These are phyloP conservation scores for Fabrea salina DNA, from an alignment of 169 alveolate species.

Conservation along the genomic window DNA sequence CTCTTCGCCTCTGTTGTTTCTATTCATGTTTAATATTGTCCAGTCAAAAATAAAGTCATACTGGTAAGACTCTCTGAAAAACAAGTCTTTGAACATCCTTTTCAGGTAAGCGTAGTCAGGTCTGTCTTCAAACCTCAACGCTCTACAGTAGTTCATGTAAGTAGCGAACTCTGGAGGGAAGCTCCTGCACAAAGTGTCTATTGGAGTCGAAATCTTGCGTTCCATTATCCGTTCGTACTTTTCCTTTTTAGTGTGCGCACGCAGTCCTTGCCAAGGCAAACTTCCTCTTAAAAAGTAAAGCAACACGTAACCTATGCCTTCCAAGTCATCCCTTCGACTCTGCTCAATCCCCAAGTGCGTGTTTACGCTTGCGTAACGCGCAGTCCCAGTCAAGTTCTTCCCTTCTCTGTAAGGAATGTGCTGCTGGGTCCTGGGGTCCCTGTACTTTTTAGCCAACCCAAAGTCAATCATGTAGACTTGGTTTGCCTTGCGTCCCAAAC, in stretches of 20 bases:
- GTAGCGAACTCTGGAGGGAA: constrained; percentile 66
- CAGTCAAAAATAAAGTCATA: constrained; percentile 46
- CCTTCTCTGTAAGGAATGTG: no score
- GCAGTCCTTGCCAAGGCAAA: constrained; percentile 77
- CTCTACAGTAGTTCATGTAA: constrained; percentile 59
- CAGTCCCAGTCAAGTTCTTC: no score
- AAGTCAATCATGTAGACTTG: no score
- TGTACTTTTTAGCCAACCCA: constrained; percentile 61
- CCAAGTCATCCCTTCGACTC: no score
- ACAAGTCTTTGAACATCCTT: constrained; percentile 56
- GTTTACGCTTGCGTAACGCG: no score
- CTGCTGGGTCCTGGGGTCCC: constrained; percentile 66
- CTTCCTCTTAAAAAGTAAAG: constrained; percentile 65
- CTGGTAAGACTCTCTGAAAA: constrained; percentile 40
- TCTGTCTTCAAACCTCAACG: constrained; percentile 68
- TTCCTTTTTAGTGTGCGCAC: constrained; percentile 65
- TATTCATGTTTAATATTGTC: no score
- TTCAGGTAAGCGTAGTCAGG: constrained; percentile 63
- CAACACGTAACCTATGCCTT: constrained; percentile 55
- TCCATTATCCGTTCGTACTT: constrained; percentile 75
- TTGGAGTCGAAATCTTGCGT: constrained; percentile 64
- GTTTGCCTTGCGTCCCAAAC: constrained; percentile 60
- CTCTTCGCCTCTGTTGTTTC: no score
- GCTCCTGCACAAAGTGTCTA: constrained; percentile 67
- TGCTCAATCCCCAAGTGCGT: no score